Conservation (phyloP, 2,329 filamentous ascomycete species). For the Colletotrichum destructivum region DNA sequence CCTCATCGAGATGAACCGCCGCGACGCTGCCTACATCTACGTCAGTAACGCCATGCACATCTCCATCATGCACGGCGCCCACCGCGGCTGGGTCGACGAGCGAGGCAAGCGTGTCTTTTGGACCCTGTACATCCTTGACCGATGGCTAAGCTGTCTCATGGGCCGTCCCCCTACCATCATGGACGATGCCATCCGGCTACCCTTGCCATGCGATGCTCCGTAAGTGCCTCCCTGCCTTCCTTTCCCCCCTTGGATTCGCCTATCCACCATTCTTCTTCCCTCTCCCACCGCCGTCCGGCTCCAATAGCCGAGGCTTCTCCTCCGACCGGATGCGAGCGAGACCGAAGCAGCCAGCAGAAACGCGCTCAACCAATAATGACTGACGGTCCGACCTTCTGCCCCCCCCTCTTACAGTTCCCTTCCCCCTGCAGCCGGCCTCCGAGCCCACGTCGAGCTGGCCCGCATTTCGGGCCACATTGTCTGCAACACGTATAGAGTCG, state of each 20-base stretch:
- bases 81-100: slow-evolving; percentile 61
- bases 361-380: slow-evolving; percentile 17
- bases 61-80: slow-evolving; percentile 64
- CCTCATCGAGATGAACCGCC: slow-evolving; percentile 63
- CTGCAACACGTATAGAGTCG: slow-evolving; percentile 61
- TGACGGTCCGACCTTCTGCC: neutral
- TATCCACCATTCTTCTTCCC: too few relatives aligned
- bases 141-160: slow-evolving; percentile 65
- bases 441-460: slow-evolving; percentile 62
- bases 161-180: slow-evolving; percentile 63
- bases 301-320: slow-evolving; percentile 11
- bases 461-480: slow-evolving; percentile 65
- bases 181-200: slow-evolving; percentile 63
- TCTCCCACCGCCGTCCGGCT: neutral
- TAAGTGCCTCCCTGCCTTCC: slow-evolving; percentile 49
- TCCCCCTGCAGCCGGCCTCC: slow-evolving; percentile 60
- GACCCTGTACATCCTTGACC: slow-evolving; percentile 67
- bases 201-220: slow-evolving; percentile 57
- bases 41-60: slow-evolving; percentile 64
- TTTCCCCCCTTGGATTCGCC: neutral
- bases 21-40: slow-evolving; percentile 65
- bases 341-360: slow-evolving; percentile 11
- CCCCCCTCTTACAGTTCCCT: slow-evolving; percentile 52
- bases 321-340: slow-evolving; percentile 9
- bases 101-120: slow-evolving; percentile 64